Base-by-base conservation (phyloP, 2,329 filamentous ascomycete species). In the Scleromitrula shiraiana region DNA sequence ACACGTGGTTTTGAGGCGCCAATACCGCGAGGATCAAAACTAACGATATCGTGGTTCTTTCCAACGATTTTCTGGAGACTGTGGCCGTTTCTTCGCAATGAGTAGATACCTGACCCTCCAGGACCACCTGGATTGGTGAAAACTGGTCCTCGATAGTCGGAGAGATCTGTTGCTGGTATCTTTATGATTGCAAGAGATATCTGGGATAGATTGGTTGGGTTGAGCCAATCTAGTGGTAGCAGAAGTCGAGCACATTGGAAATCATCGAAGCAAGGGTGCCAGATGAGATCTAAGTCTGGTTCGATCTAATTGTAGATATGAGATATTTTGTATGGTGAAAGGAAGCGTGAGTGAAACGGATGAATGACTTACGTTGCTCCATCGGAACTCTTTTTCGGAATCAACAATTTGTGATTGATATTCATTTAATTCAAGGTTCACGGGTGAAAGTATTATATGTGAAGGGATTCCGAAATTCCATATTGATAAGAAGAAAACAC, bases 1-100 rank as follows among this genome's bases (percentile, higher is more conserved):
- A 75, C 59, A 5, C 68, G 59, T 0, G 74, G 74, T 0, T 69
- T 63, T 1, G 73, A 73, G 3, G 68, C 67, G 5, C 73, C 49
- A 65, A 68, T 61, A 17, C 74, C 74, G 19, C 74, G 67, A 1
- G 73, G 73, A 42, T 77, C 73, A 44, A 73, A 76, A 35, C 69
- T 68, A 48, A 77, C 67, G 2, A 77, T 65, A 40, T 77, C 73
- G 58, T 73, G 65, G 51, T 74, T 72, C 14, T 14, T 23, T 5
- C 42, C 74, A 0, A 73, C 67, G 20, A 76, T 67, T 3, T 64
- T 65, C 53, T 76, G 73, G 3, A 53, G 46, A 60, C 50, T 14
- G 56, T 57, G 3, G 64, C 68, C 12, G 56, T 59, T 41, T 44
- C 29, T 40, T 37, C 50, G 50, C 7, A 56, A 27, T 22, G 46